These are phyloP conservation scores for Uronychia binucleata DNA, from an alignment of 73 alveolate genomes.

Conservation along the genomic window DNA sequence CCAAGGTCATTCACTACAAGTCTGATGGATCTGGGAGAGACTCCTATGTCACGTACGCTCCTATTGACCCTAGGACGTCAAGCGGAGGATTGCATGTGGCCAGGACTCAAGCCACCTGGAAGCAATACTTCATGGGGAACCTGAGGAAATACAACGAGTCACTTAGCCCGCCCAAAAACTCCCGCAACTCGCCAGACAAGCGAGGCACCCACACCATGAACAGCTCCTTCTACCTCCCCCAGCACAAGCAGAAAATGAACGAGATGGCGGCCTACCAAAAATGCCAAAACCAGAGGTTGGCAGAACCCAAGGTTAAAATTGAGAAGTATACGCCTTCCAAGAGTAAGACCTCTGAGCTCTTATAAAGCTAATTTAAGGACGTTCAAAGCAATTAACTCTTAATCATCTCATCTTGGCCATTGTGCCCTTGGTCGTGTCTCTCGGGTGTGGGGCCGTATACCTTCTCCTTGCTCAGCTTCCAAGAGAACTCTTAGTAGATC, in stretches of 20 bases:
- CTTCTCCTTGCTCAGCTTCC: too few species aligned
- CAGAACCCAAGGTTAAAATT: neutral
- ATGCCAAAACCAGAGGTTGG: neutral
- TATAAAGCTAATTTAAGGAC: too few species aligned
- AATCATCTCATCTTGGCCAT: too few species aligned
- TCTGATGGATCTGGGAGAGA: constrained; percentile 47
- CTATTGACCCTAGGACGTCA: neutral
- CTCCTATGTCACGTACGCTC: constrained; percentile 6
- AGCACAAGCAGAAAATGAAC: neutral
- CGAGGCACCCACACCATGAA: neutral
- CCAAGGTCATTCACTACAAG: neutral
- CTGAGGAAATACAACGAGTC: neutral
- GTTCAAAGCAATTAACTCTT: too few species aligned
- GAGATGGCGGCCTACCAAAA: neutral
- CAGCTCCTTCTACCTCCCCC: neutral
- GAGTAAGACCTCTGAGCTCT: neutral
- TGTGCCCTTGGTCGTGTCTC: too few species aligned
- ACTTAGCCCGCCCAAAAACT: neutral
- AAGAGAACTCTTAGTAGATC: too few species aligned
- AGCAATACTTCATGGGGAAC: neutral
- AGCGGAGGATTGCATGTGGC: constrained; percentile 13
- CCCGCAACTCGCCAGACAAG: neutral
- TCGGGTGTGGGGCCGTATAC: too few species aligned
- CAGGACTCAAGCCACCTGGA: neutral
- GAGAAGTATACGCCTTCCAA: neutral